These are phyloP conservation scores for Meyerozyma smithsonii DNA, from an alignment of 1,139 yeast genomes.

Conservation along the genomic window DNA sequence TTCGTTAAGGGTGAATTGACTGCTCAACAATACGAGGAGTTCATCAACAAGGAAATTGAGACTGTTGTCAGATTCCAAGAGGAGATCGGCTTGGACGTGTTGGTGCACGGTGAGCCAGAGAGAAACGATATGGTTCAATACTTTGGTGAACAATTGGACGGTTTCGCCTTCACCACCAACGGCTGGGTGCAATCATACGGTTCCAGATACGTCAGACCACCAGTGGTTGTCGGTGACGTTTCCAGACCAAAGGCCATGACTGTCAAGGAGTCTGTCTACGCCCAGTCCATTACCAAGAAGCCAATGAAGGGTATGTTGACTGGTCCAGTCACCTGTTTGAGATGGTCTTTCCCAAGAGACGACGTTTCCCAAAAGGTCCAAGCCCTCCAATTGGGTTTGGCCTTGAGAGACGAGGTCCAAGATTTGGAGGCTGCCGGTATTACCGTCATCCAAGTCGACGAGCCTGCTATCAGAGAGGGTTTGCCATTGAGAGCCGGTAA, in stretches of 20 bases:
- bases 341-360: constrained; percentile 99
- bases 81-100: constrained; percentile 94
- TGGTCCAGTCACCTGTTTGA: constrained; percentile 98
- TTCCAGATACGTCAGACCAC: constrained; percentile 99
- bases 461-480: constrained; percentile 99
- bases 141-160: constrained; percentile 98
- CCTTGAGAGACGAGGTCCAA: constrained; percentile 96
- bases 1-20: constrained; percentile 94
- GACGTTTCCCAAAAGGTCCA: constrained; percentile 92
- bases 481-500: constrained; percentile 97
- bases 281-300: constrained; percentile 91
- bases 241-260: constrained; percentile 99
- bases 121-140: constrained; percentile 99
- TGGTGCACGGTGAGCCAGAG: constrained; percentile 99
- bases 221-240: constrained; percentile 97
- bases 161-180: constrained; percentile 96
- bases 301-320: constrained; percentile 99
- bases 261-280: constrained; percentile 98
- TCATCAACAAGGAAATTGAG: constrained; percentile 95
- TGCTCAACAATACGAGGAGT: constrained; percentile 90
- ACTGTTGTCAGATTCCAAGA: constrained; percentile 97
- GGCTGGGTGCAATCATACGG: constrained; percentile 99
- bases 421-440: constrained; percentile 99
- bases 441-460: constrained; percentile 97
- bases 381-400: constrained; percentile 95